Percentiles rank a stretch among this genome's conserved stretches.
phyloP scores from a whole-genome alignment of 345 rosid genomes.

The Cardiospermum halicacabum region DNA sequence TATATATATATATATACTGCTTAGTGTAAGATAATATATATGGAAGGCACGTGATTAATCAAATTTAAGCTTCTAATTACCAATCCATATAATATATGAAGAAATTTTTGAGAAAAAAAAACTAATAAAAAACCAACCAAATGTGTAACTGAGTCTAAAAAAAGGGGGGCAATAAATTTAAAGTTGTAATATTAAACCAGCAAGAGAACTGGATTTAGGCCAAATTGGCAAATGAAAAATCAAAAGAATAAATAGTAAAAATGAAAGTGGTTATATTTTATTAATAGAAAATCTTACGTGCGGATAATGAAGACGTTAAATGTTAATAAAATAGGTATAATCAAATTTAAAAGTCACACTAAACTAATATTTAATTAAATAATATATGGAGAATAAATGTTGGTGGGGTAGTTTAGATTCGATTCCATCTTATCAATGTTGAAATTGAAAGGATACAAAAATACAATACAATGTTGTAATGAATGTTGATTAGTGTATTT shows the following conservation, averaged over 20 bases:
- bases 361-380: neutral
- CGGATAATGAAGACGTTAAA: neutral
- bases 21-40: no score
- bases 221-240: neutral
- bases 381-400: neutral
- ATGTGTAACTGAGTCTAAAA: neutral
- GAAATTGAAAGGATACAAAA: neutral
- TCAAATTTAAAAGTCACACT: neutral
- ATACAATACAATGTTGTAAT: no score
- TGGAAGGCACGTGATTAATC: no score
- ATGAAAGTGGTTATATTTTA: neutral
- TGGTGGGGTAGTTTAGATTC: no score
- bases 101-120: no score
- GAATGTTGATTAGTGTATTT: no score
- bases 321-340: neutral
- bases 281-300: neutral
- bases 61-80: no score
- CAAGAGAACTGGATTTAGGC: neutral
- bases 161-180: neutral
- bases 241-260: neutral
- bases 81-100: no score
- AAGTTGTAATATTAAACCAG: neutral
- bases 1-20: no score
- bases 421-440: neutral
- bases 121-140: neutral